Conservation (phyloP, 371 early-diverging fungal genomes). For the Gilbertella persicaria region DNA sequence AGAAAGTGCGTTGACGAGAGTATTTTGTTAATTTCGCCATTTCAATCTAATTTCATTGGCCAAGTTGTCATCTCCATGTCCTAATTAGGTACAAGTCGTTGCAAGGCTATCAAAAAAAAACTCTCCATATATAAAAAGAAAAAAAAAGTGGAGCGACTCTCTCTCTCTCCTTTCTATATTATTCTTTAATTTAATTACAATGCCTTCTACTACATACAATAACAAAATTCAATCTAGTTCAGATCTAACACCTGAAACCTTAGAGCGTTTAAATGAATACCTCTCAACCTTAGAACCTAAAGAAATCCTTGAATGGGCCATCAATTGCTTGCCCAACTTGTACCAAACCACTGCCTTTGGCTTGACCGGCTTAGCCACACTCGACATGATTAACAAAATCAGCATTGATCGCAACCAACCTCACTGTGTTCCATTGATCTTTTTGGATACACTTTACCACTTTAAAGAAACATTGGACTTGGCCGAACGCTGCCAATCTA, state of each 20-base stretch:
- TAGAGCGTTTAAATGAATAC: conserved; percentile 65
- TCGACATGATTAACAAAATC: conserved; percentile 75
- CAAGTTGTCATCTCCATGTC: conserved; percentile 22
- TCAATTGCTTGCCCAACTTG: conserved; percentile 74
- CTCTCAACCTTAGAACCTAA: conserved; percentile 68
- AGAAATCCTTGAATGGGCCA: conserved; percentile 89
- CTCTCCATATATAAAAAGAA: conserved; percentile 10
- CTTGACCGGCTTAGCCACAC: conserved; percentile 76
- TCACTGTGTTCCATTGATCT: conserved; percentile 81
- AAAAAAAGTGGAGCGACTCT: background rate
- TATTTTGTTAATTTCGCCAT: conserved; percentile 33
- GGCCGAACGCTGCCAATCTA: conserved; percentile 61
- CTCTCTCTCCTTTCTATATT: background rate
- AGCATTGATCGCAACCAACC: conserved; percentile 52
- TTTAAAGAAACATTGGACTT: conserved; percentile 89
- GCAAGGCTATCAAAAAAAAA: background rate
- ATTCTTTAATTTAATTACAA: conserved; percentile 1
- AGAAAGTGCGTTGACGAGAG: conserved; percentile 24
- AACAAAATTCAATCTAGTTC: conserved; percentile 33
- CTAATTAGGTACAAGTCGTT: conserved; percentile 10
- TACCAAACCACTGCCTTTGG: conserved; percentile 95
- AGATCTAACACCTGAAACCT: conserved; percentile 63
- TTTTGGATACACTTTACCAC: conserved; percentile 91
- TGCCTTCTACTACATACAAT: conserved; percentile 29
- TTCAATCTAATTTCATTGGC: conserved; percentile 31